These are phyloP conservation scores for Rutstroemia sydowiana DNA, from an alignment of 2,329 filamentous ascomycete species.

Conservation along the genomic window DNA sequence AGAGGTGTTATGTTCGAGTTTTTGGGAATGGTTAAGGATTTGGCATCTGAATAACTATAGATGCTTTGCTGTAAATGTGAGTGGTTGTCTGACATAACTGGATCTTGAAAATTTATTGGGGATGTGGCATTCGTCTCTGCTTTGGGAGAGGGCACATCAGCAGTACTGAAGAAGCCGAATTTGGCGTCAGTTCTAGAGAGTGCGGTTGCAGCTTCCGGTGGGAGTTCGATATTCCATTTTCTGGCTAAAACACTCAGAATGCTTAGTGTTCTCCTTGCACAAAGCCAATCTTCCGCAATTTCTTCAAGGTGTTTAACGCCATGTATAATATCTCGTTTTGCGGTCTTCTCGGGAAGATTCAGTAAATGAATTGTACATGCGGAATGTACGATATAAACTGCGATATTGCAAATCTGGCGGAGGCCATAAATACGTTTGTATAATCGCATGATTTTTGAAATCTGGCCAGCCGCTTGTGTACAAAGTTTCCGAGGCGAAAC, in stretches of 20 bases:
- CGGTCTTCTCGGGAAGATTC: conserved; percentile 87
- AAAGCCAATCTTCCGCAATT: conserved; percentile 91
- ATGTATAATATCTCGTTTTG: conserved; percentile 81
- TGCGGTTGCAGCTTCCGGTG: conserved; percentile 70
- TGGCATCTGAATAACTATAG: conserved; percentile 21
- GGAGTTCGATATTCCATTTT: conserved; percentile 86
- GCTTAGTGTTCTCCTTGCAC: conserved; percentile 73
- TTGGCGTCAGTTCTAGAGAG: conserved; percentile 73
- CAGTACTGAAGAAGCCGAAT: conserved; percentile 60
- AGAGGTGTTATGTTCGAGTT: background rate
- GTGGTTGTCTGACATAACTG: conserved; percentile 13
- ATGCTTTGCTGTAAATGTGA: conserved; percentile 25
- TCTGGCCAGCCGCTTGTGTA: conserved; percentile 78
- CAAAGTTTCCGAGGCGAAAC: conserved; percentile 88
- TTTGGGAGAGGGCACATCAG: conserved; percentile 30
- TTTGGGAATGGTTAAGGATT: background rate
- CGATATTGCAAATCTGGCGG: conserved; percentile 91
- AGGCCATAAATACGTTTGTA: conserved; percentile 91
- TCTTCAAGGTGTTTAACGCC: conserved; percentile 89
- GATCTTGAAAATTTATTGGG: too few relatives aligned
- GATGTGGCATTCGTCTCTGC: conserved; percentile 23
- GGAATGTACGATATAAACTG: conserved; percentile 90
- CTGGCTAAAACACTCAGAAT: conserved; percentile 78
- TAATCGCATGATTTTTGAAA: conserved; percentile 87
- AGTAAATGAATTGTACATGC: conserved; percentile 92